A percentile compares a stretch with the other conserved stretches of the same genome.
These are phyloP conservation scores for Cochlearia excelsa DNA, from an alignment of 345 rosid species.

Conservation along the genomic window DNA sequence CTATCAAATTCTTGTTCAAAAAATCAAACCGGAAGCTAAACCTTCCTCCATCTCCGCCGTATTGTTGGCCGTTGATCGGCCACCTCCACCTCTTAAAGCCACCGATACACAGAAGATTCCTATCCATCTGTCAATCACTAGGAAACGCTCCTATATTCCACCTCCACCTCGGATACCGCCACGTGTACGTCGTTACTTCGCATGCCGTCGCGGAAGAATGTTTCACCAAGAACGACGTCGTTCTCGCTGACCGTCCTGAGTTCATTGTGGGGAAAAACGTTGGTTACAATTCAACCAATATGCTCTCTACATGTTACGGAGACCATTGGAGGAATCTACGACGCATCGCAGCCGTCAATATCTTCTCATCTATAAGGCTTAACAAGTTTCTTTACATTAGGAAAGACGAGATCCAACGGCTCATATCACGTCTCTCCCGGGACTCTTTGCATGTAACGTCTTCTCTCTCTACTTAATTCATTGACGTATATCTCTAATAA, in stretches of 20 bases:
- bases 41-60: neutral
- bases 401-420: constrained; percentile 26
- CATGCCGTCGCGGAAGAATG: constrained; percentile 39
- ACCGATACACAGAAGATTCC: neutral
- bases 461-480: too few species aligned
- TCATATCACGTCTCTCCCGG: constrained; percentile 10
- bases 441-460: neutral
- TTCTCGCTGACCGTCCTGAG: constrained; percentile 46
- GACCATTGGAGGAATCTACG: constrained; percentile 36
- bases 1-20: neutral
- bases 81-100: neutral
- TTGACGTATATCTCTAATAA: too few species aligned
- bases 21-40: neutral
- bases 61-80: neutral
- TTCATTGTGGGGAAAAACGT: constrained; percentile 36
- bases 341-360: constrained; percentile 21
- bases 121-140: neutral
- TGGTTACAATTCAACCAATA: constrained; percentile 41
- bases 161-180: neutral
- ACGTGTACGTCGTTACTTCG: neutral
- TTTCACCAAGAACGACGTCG: constrained; percentile 47
- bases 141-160: neutral
- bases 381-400: constrained; percentile 14
- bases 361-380: constrained; percentile 16
- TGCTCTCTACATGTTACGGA: constrained; percentile 26